phyloP scores from a whole-genome alignment of 2,329 filamentous ascomycete genomes.

The Colletotrichum australisinense region DNA sequence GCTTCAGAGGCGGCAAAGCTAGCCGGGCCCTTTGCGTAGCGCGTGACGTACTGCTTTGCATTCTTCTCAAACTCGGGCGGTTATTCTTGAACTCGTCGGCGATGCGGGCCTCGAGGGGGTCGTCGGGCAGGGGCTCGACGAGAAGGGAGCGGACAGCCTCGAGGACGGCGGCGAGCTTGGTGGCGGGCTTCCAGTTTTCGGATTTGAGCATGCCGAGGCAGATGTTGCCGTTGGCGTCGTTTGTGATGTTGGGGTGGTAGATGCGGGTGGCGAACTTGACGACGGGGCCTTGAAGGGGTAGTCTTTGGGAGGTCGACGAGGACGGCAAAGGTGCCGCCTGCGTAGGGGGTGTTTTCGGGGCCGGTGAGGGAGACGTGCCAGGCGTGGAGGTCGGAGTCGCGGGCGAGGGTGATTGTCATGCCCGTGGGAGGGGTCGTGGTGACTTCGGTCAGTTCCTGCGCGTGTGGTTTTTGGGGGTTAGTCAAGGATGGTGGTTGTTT shows the following conservation, averaged over 20 bases:
- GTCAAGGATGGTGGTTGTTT: slow-evolving; percentile 37
- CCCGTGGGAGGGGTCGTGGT: slow-evolving; percentile 57
- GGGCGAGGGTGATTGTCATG: slow-evolving; percentile 58
- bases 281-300: slow-evolving; percentile 90
- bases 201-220: slow-evolving; percentile 86
- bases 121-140: slow-evolving; percentile 85
- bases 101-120: slow-evolving; percentile 87
- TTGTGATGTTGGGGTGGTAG: slow-evolving; percentile 95
- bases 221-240: slow-evolving; percentile 86
- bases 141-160: slow-evolving; percentile 81
- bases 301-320: slow-evolving; percentile 76
- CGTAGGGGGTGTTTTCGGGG: slow-evolving; percentile 58
- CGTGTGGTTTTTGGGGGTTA: not conserved
- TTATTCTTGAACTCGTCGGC: slow-evolving; percentile 85
- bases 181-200: slow-evolving; percentile 93
- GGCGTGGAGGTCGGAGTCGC: slow-evolving; percentile 60
- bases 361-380: slow-evolving; percentile 64
- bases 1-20: slow-evolving; percentile 45
- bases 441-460: slow-evolving; percentile 66
- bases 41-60: slow-evolving; percentile 78
- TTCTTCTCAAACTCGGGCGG: slow-evolving; percentile 77
- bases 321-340: slow-evolving; percentile 80
- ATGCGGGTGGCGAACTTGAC: slow-evolving; percentile 88
- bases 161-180: slow-evolving; percentile 80
- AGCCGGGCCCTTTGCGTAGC: slow-evolving; percentile 70